Percentiles rank a stretch among this genome's conserved stretches.
phyloP scores from a whole-genome alignment of 2,329 filamentous ascomycete species.

The Aureobasidium leucospermi region DNA sequence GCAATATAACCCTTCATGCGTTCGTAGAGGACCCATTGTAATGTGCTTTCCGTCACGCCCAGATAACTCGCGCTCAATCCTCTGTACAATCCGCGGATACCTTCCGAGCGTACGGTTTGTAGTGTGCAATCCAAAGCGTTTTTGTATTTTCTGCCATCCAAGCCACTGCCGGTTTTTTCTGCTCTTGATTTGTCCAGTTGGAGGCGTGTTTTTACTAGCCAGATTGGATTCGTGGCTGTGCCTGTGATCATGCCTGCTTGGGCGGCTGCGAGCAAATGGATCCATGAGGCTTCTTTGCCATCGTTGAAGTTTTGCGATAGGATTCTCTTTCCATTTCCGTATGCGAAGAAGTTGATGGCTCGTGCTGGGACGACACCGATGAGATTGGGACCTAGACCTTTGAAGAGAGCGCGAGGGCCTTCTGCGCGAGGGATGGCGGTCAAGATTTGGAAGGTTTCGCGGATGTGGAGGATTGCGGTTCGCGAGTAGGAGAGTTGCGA shows the following conservation, averaged over 20 bases:
- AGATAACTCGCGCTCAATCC: conserved; percentile 88
- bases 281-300: conserved; percentile 61
- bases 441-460: conserved; percentile 81
- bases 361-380: conserved; percentile 83
- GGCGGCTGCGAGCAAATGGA: conserved; percentile 71
- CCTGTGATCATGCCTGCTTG: conserved; percentile 77
- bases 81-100: conserved; percentile 75
- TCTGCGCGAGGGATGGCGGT: conserved; percentile 71
- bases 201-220: conserved; percentile 88
- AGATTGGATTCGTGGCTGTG: conserved; percentile 91
- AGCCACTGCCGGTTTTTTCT: conserved; percentile 44
- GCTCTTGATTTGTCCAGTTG: conserved; percentile 84
- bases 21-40: conserved; percentile 94
- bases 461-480: conserved; percentile 64
- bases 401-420: conserved; percentile 83
- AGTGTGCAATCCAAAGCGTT: conserved; percentile 83
- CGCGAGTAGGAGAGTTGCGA: conserved; percentile 56
- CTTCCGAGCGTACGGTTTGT: conserved; percentile 75
- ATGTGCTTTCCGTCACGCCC: conserved; percentile 79
- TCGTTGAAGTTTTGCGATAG: conserved; percentile 68
- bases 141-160: conserved; percentile 61
- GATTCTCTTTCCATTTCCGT: conserved; percentile 82
- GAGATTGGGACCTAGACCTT: conserved; percentile 84
- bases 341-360: conserved; percentile 89
- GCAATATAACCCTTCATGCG: conserved; percentile 74